phyloP scores from a whole-genome alignment of 1,139 yeast species.

The Yamadazyma triangularis region DNA sequence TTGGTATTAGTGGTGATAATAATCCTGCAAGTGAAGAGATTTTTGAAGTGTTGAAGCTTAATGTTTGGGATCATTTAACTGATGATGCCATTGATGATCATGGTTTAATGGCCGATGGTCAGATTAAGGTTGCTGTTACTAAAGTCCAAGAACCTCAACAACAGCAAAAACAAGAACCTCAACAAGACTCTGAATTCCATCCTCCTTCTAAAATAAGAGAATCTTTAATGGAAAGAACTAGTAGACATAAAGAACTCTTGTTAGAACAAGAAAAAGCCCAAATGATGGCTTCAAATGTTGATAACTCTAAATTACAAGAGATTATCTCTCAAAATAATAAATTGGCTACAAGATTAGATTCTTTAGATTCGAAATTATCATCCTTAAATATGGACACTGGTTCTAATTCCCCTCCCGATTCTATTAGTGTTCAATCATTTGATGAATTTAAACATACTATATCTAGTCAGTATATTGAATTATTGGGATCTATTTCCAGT shows the following conservation, averaged over 20 bases:
- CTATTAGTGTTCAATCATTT: slow-evolving; percentile 7
- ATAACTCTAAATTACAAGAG: slow-evolving; percentile 1
- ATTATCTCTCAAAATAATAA: slow-evolving; percentile 4
- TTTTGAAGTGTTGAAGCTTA: slow-evolving; percentile 56
- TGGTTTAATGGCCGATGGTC: slow-evolving; percentile 47
- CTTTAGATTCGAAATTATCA: slow-evolving; percentile 4
- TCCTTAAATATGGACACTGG: background rate
- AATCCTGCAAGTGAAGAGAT: slow-evolving; percentile 43
- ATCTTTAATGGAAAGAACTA: slow-evolving; percentile 36
- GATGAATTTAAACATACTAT: slow-evolving; percentile 23
- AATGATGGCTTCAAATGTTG: slow-evolving; percentile 2
- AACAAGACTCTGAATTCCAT: slow-evolving; percentile 5
- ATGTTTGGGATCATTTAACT: slow-evolving; percentile 49
- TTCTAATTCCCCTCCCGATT: background rate
- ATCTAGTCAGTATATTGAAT: slow-evolving; percentile 30
- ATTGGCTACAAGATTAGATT: slow-evolving; percentile 5
- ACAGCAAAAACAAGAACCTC: slow-evolving; percentile 3
- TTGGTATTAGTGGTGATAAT: slow-evolving; percentile 52
- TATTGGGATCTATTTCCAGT: slow-evolving; percentile 28
- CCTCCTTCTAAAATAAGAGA: slow-evolving; percentile 26
- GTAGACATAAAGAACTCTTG: slow-evolving; percentile 21
- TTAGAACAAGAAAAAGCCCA: slow-evolving; percentile 6
- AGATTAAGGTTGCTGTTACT: slow-evolving; percentile 17
- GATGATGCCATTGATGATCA: slow-evolving; percentile 58
- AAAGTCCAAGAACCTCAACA: too few species aligned